phyloP scores from a whole-genome alignment of 495 filamentous ascomycete genomes.

The Penicillium canariense region DNA sequence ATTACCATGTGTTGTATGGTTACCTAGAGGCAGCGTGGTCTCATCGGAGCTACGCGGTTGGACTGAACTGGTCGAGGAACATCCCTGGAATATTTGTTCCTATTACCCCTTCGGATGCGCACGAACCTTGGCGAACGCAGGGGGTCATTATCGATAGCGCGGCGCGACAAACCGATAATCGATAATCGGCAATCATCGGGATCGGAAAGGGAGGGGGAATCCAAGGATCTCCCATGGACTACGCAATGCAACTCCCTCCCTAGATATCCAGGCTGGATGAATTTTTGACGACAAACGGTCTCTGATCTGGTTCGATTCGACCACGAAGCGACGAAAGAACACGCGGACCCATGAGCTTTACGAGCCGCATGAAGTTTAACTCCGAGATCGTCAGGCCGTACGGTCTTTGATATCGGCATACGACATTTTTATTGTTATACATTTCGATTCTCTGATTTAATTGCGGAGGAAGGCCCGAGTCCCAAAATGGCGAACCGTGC shows the following conservation, averaged over 20 bases:
- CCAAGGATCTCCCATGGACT: not conserved
- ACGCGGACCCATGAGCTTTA: conserved; percentile 39
- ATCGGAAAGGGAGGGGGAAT: not conserved
- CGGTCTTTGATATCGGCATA: conserved; percentile 21
- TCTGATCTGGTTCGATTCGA: conserved; percentile 12
- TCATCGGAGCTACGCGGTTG: conserved; percentile 10
- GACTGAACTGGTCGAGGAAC: conserved; percentile 1
- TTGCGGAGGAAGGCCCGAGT: conserved; percentile 5
- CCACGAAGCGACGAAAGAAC: conserved; percentile 27
- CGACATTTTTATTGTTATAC: conserved; percentile 26
- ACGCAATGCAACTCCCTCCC: not conserved
- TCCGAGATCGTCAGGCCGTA: conserved; percentile 12
- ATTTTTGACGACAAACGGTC: not conserved
- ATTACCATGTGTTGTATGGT: conserved; percentile 26
- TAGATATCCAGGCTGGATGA: not conserved
- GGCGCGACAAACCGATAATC: not conserved
- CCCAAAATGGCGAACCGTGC: not conserved
- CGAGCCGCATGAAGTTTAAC: conserved; percentile 14
- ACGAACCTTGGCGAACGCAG: not conserved
- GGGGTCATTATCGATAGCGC: not conserved
- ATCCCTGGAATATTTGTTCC: not conserved
- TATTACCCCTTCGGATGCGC: not conserved
- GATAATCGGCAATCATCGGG: not conserved
- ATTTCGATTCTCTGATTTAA: conserved; percentile 26
- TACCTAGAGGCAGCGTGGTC: conserved; percentile 5